These are phyloP conservation scores for Psilocybe subaeruginosa DNA, from an alignment of 768 basidiomycete species.

Conservation along the genomic window DNA sequence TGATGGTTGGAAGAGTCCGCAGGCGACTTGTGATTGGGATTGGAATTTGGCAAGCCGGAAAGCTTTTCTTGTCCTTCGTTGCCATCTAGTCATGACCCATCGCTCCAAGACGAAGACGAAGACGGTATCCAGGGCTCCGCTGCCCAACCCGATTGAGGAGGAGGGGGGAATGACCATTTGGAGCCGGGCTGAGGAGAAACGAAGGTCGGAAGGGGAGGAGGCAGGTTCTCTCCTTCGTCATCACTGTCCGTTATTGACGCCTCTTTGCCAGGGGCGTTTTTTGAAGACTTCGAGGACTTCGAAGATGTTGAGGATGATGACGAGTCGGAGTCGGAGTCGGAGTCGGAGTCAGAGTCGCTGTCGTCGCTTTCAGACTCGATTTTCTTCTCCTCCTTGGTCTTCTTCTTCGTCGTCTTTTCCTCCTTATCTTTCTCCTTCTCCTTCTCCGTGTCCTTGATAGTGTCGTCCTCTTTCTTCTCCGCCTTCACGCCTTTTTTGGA, in stretches of 20 bases:
- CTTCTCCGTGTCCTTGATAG: slow-evolving; percentile 36
- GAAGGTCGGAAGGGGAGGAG: background rate
- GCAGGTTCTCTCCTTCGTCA: background rate
- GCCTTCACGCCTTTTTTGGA: slow-evolving; percentile 13
- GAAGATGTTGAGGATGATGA: background rate
- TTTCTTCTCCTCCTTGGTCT: background rate
- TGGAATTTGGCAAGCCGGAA: background rate
- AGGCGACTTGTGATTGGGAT: background rate
- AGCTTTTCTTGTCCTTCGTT: background rate
- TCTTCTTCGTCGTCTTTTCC: background rate
- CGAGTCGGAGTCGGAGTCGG: background rate
- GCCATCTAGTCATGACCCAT: slow-evolving; percentile 24
- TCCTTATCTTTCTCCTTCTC: slow-evolving; percentile 27
- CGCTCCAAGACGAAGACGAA: slow-evolving; percentile 12
- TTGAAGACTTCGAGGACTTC: background rate
- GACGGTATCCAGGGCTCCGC: background rate
- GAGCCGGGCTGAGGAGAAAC: background rate
- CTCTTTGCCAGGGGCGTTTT: background rate
- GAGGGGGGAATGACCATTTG: slow-evolving; percentile 1
- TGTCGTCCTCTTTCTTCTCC: slow-evolving; percentile 41
- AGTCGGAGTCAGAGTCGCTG: background rate
- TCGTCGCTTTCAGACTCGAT: background rate
- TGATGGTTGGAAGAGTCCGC: too few relatives aligned
- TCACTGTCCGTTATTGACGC: background rate
- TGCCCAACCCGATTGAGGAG: background rate